Base-by-base conservation (phyloP, 306 rosid genomes). In the Canavalia ensiformis region DNA sequence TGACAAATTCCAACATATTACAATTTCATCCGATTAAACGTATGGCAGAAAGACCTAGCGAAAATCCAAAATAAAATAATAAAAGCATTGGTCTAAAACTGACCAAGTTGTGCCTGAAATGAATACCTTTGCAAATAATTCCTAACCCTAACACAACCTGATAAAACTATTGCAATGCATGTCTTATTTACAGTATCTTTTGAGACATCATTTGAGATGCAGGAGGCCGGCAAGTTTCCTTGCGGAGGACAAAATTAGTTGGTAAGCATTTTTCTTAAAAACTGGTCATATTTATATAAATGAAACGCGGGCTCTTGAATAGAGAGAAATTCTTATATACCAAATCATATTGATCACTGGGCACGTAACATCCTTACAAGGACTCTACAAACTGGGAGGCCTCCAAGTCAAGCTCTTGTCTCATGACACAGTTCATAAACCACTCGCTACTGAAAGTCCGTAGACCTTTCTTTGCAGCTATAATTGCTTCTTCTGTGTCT, bases 351-450 rank as follows among this genome's bases (percentile, higher is more conserved):
- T 9, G 41, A 52, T 44, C 47, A 44, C 1, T 34, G 57, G 47
- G 28, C 50, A 46, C 49, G 76, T 3, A 8, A 77, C 44, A 44
- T 65, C 75, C 80, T 84, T 57, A 90, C 25, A 94, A 83, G 84
- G 98, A 88, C 85, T 85, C 92, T 2, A 92, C 93, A 86, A 90
- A 94, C 72, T 92, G 94, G 60, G 92, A 84, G 74, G 94, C 97
- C 69, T 92, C 90, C 80, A 92, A 45, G 81, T 94, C 98, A 25
- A 94, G 90, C 74, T 92, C 94, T 80, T 94, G 97, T 85, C 88
- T 87, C 98, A 94, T 90, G 77, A 92, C 86, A 87, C 98, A 94
- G 72, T 87, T 88, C 94, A 94, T 94, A 75, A 92, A 88, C 94
- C 98, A 94, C 42, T 92, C 97, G 76, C 89, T 79, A 64, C 92